These are phyloP conservation scores for Dimocarpus longan DNA, from an alignment of 345 rosid species.

Conservation along the genomic window DNA sequence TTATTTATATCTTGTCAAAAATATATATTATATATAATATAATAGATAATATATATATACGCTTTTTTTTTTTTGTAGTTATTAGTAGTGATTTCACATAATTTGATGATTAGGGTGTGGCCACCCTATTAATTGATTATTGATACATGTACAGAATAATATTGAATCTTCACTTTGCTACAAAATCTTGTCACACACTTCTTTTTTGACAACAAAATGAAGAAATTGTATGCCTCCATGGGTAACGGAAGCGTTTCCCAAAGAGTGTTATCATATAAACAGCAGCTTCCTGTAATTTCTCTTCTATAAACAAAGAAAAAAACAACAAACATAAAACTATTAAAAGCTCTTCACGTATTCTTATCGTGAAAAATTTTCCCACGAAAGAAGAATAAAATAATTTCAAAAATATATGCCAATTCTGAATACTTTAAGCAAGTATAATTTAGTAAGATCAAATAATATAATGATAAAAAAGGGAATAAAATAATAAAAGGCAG, in stretches of 20 bases:
- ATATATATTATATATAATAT: too few relatives aligned
- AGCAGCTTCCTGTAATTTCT: constrained; percentile 10
- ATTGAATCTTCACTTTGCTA: constrained; percentile 21
- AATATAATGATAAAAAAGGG: constrained; percentile 4
- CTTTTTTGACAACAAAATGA: constrained; percentile 11
- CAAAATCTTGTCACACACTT: constrained; percentile 10
- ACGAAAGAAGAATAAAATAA: constrained; percentile 28
- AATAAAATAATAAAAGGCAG: constrained; percentile 13
- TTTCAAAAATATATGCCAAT: constrained; percentile 14
- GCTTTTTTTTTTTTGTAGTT: too few relatives aligned
- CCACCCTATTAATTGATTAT: not conserved
- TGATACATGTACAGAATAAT: not conserved
- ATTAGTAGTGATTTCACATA: not conserved
- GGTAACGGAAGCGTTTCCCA: not conserved
- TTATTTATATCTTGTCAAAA: too few relatives aligned
- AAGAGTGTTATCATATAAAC: constrained; percentile 1
- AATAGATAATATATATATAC: too few relatives aligned
- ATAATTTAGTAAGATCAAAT: constrained; percentile 26
- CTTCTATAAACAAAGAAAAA: not conserved
- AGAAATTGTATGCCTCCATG: constrained; percentile 4
- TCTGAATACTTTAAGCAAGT: constrained; percentile 6
- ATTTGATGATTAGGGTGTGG: not conserved
- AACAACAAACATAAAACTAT: too few relatives aligned
- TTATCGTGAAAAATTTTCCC: not conserved
- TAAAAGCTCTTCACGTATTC: too few relatives aligned